phyloP scores from a whole-genome alignment of 2,329 filamentous ascomycete species.

The Thermothelomyces thermophilus region DNA sequence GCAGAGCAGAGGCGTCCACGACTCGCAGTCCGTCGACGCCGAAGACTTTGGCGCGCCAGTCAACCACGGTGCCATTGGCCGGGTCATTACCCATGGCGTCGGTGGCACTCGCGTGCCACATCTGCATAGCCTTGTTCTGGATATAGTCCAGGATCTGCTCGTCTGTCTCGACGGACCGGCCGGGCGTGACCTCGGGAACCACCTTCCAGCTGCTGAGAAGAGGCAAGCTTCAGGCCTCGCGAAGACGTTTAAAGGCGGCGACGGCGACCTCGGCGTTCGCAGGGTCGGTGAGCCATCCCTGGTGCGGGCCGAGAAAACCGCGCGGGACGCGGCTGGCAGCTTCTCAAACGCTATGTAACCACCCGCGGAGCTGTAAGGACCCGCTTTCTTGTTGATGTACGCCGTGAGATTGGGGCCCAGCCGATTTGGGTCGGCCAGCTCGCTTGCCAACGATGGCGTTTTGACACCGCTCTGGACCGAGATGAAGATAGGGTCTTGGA shows the following conservation, averaged over 20 bases:
- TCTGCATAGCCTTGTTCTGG: not conserved
- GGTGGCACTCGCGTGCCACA: not conserved
- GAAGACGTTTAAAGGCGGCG: constrained; percentile 1
- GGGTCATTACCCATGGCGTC: not conserved
- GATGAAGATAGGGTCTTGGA: constrained; percentile 34
- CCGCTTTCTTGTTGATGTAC: not conserved
- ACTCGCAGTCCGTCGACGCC: not conserved
- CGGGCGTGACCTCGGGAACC: not conserved
- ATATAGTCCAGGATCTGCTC: not conserved
- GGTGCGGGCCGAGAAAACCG: not conserved
- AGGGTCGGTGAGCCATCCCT: constrained; percentile 16
- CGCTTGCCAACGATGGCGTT: not conserved
- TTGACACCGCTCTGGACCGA: not conserved
- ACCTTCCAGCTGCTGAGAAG: not conserved
- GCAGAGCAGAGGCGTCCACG: not conserved
- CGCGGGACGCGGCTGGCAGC: not conserved
- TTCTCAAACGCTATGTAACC: not conserved
- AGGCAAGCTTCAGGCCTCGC: not conserved
- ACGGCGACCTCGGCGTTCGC: constrained; percentile 13
- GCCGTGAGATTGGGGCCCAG: not conserved
- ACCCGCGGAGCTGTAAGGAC: not conserved
- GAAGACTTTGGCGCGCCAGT: not conserved
- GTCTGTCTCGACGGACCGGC: not conserved
- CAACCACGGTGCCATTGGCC: not conserved
- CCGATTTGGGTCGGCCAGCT: not conserved